phyloP scores from a whole-genome alignment of 2,329 filamentous ascomycete genomes.

The Penicillium decumbens region DNA sequence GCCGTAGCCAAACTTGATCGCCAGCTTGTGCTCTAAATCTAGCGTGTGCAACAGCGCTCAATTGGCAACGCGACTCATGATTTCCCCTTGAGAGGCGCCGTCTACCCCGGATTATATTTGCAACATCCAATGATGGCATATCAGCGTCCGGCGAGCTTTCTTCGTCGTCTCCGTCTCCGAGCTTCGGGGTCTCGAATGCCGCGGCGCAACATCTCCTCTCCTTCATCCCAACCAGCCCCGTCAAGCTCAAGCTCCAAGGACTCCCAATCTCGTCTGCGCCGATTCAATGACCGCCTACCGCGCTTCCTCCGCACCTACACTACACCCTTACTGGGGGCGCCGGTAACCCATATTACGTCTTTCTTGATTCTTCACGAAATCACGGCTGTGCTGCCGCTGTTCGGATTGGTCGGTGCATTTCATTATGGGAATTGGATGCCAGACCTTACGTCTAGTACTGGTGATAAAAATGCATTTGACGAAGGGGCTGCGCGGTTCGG shows the following conservation, averaged over 20 bases:
- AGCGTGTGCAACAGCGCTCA: background rate
- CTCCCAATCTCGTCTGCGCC: constrained; percentile 31
- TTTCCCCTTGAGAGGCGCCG: constrained; percentile 2
- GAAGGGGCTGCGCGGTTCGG: constrained; percentile 71
- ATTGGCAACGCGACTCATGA: constrained; percentile 9
- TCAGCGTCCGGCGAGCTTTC: constrained; percentile 5
- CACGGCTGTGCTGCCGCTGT: constrained; percentile 75
- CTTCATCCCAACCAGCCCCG: constrained; percentile 12
- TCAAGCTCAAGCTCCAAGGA: constrained; percentile 19
- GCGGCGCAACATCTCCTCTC: constrained; percentile 23
- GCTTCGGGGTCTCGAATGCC: constrained; percentile 6
- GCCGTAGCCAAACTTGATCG: background rate
- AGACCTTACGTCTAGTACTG: constrained; percentile 35
- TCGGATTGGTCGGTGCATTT: constrained; percentile 70
- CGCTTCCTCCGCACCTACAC: constrained; percentile 65
- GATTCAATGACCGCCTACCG: constrained; percentile 53
- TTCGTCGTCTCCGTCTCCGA: constrained; percentile 17
- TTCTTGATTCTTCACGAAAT: constrained; percentile 90
- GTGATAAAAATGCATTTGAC: constrained; percentile 33
- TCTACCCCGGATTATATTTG: background rate
- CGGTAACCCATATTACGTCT: constrained; percentile 73
- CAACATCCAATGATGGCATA: constrained; percentile 10
- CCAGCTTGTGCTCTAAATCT: background rate
- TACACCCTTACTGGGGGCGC: constrained; percentile 65
- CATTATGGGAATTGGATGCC: constrained; percentile 76